Base-by-base conservation (phyloP, 768 basidiomycete genomes). In the Amanita rubescens region DNA sequence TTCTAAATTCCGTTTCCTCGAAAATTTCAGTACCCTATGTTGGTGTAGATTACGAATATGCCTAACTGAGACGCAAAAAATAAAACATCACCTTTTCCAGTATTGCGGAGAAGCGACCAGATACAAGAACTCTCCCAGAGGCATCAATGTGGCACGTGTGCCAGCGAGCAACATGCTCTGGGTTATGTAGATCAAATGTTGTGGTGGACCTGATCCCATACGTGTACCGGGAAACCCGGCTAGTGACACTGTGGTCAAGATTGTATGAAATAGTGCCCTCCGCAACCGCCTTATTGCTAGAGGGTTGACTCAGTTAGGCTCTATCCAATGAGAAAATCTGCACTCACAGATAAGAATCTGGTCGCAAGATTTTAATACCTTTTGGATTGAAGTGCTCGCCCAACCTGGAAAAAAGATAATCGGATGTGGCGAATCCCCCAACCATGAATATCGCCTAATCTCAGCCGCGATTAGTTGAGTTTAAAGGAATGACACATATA, bases 361-460 rank as follows among this genome's bases (percentile, higher is more conserved):
- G 76, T 20, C 77, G 65, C 41, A 65, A 69, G 35, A 78, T 59
- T 17, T 47, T 61, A 35, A 79, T 61, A n/a, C 69, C 66, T 2
- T 67, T 38, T 5, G 60, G 48, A 12, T 69, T 63, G 10, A 79
- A 67, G 14, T 69, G 58, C 33, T 56, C 58, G 49, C 71, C 71
- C n/a, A 79, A 68, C 45, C 68, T 65, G 1, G 63, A 56, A 55
- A 74, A 79, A 11, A 81, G 61, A 69, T 72, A 80, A 38, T 75
- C 71, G 53, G 71, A 79, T 1, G 76, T 74, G 11, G 74, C 75
- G 60, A 80, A 80, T 0, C 78, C 79, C 7, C 80, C 79, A 1
- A 81, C 78, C 10, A 80, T 63, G 50, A 80, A 72, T 19, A 78
- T 68, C 9, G 67, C 54, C 71, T 74, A 49, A 48, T 27, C 30